phyloP scores from a whole-genome alignment of 257 asterid species.

The Galeopsis tetrahit region DNA sequence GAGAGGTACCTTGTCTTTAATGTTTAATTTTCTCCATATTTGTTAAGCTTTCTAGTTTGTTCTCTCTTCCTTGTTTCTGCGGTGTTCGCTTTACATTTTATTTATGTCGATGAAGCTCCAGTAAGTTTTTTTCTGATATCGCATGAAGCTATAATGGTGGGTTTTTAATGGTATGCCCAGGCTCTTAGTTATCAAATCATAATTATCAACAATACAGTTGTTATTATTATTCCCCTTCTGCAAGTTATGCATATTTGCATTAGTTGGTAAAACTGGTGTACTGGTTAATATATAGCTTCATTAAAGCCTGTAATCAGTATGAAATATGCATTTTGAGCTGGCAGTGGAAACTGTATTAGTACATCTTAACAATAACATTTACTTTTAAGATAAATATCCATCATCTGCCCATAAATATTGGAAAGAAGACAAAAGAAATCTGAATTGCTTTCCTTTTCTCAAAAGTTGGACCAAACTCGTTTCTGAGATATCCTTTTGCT shows the following conservation, averaged over 20 bases:
- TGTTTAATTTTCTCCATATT: background rate
- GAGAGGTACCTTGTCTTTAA: slow-evolving; percentile 61
- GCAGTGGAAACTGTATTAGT: slow-evolving; percentile 18
- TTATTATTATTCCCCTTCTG: slow-evolving; percentile 3
- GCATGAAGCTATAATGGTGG: slow-evolving; percentile 2
- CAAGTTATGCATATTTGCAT: background rate
- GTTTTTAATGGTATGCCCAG: background rate
- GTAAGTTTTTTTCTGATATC: slow-evolving; percentile 12
- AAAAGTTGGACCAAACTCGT: slow-evolving; percentile 19
- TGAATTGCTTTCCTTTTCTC: background rate
- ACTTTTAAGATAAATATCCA: background rate
- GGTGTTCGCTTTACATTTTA: background rate
- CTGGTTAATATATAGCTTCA: slow-evolving; percentile 1
- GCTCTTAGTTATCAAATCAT: slow-evolving; percentile 3
- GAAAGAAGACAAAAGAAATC: slow-evolving; percentile 10
- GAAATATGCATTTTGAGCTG: slow-evolving; percentile 19
- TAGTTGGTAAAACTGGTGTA: slow-evolving; percentile 4
- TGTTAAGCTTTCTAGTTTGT: slow-evolving; percentile 24
- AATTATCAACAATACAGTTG: slow-evolving; percentile 14
- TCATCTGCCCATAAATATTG: background rate
- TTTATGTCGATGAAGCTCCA: background rate
- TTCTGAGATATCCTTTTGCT: slow-evolving; percentile 21
- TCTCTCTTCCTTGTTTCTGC: background rate
- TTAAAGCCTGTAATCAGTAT: slow-evolving; percentile 18
- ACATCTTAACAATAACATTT: background rate